Conservation (phyloP, 345 rosid species). For the Camelina hispida region DNA sequence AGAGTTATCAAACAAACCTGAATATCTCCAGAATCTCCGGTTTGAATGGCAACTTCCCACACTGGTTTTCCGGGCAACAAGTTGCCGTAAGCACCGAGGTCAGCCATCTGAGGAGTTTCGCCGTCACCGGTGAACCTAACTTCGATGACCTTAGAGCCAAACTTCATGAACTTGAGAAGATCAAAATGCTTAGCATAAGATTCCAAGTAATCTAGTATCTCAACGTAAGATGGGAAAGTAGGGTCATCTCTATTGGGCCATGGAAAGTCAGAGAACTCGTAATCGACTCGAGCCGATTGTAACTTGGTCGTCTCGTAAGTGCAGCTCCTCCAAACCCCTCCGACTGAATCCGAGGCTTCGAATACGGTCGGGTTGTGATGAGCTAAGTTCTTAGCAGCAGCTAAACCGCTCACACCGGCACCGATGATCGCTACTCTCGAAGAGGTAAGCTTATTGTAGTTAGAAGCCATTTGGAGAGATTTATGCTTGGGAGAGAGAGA, state of each 20-base stretch:
- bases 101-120: constrained; percentile 25
- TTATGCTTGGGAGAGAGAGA: neutral
- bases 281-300: constrained; percentile 69
- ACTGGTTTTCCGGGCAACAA: constrained; percentile 66
- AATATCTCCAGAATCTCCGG: constrained; percentile 52
- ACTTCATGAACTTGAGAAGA: constrained; percentile 61
- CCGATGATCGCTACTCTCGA: constrained; percentile 83
- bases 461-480: constrained; percentile 29
- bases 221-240: constrained; percentile 65
- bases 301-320: constrained; percentile 78
- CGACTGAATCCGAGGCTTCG: constrained; percentile 77
- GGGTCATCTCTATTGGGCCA: constrained; percentile 81
- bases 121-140: constrained; percentile 59
- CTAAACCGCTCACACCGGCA: constrained; percentile 89
- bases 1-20: constrained; percentile 52
- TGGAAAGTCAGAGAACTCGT: constrained; percentile 87
- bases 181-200: constrained; percentile 76
- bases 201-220: constrained; percentile 74
- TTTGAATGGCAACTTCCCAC: constrained; percentile 86
- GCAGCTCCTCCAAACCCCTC: constrained; percentile 93
- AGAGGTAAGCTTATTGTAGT: constrained; percentile 30
- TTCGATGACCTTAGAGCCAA: constrained; percentile 75
- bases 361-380: constrained; percentile 68
- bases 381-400: constrained; percentile 75
- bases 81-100: constrained; percentile 42